Evolutionary conservation across 169 alveolate genomes (phyloP).

Genomic region (Eimeria brunetti): DNA sequence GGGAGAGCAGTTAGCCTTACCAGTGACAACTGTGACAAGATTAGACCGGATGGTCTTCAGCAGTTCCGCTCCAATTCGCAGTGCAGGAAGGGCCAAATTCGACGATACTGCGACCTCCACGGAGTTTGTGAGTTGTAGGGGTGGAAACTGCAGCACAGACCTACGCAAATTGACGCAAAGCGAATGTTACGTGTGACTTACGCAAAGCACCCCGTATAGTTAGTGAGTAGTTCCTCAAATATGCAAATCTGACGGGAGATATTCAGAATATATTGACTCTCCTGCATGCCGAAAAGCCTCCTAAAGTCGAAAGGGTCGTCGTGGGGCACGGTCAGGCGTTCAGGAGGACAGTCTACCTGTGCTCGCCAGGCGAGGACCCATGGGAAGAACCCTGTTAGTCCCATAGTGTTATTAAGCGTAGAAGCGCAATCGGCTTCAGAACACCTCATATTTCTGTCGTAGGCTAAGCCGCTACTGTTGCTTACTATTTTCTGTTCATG

Average conservation of each 20-base stretch:
- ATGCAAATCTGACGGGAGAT: background rate
- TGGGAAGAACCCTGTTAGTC: conserved; percentile 11
- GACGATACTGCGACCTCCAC: conserved; percentile 17
- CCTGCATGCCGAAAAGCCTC: conserved; percentile 42
- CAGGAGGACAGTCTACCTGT: conserved; percentile 9
- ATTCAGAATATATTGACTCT: background rate
- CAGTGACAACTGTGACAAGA: conserved; percentile 39
- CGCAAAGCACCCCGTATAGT: background rate
- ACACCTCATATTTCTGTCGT: background rate
- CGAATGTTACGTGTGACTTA: background rate
- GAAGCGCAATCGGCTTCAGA: background rate
- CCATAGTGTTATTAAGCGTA: background rate
- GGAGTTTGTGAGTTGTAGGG: conserved; percentile 10
- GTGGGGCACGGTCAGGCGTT: background rate
- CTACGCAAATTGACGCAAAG: background rate
- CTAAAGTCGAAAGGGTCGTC: conserved; percentile 8
- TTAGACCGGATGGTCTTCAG: conserved; percentile 16
- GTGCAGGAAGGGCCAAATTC: conserved; percentile 16
- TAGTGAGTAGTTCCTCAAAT: background rate
- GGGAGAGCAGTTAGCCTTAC: background rate
- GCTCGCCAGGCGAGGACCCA: conserved; percentile 46
- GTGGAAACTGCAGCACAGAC: conserved; percentile 31
- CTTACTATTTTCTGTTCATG: background rate
- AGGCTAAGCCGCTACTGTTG: background rate
- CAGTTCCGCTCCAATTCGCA: conserved; percentile 17